phyloP scores from a whole-genome alignment of 2,329 filamentous ascomycete genomes.

The Botrytis porri region DNA sequence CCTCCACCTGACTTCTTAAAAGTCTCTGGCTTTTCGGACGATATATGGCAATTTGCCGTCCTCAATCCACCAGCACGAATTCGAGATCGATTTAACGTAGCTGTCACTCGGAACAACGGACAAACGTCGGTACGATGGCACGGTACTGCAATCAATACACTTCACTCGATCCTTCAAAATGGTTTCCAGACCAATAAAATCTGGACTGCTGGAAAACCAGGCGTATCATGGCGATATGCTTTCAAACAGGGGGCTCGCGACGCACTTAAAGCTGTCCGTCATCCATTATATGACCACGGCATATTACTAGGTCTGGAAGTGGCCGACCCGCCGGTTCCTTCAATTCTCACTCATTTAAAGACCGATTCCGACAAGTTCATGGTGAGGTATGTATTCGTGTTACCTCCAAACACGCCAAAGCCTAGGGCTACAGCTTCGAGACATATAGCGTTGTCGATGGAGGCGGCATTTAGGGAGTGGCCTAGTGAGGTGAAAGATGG shows the following conservation, averaged over 20 bases:
- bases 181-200: not conserved
- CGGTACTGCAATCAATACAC: not conserved
- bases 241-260: not conserved
- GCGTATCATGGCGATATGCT: not conserved
- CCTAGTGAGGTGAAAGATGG: not conserved
- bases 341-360: not conserved
- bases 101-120: not conserved
- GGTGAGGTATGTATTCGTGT: not conserved
- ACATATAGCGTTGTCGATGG: not conserved
- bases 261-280: not conserved
- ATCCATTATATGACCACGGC: not conserved
- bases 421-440: not conserved
- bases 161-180: slow-evolving; percentile 1
- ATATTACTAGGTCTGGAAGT: slow-evolving; percentile 6
- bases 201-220: not conserved
- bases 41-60: not conserved
- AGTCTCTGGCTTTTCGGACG: not conserved
- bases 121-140: not conserved
- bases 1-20: not conserved
- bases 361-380: not conserved
- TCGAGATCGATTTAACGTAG: not conserved
- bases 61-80: not conserved
- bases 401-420: not conserved
- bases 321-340: not conserved
- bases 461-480: not conserved